Percentiles rank a stretch among this genome's conserved stretches.
Conservation (phyloP, 495 filamentous ascomycete species). For the Evansstolkia leycettana region DNA sequence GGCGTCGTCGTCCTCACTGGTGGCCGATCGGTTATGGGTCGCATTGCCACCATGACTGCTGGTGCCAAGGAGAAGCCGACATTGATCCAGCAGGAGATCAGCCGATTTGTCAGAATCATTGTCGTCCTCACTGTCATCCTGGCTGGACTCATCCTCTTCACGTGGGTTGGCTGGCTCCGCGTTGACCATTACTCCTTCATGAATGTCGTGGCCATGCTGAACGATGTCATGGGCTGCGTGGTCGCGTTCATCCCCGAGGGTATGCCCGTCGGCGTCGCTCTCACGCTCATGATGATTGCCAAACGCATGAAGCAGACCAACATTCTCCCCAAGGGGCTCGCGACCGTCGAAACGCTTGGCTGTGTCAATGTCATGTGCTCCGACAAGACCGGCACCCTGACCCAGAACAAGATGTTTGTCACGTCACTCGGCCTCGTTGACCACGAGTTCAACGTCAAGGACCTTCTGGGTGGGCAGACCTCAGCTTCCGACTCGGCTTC, state of each 20-base stretch:
- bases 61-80: constrained; percentile 52
- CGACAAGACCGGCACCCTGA: constrained; percentile 63
- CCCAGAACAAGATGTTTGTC: constrained; percentile 40
- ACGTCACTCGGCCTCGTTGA: constrained; percentile 28
- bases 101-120: constrained; percentile 54
- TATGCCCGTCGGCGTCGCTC: constrained; percentile 54
- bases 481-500: constrained; percentile 6
- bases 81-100: constrained; percentile 55
- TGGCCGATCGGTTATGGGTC: constrained; percentile 50
- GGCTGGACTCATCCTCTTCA: constrained; percentile 41
- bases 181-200: constrained; percentile 51
- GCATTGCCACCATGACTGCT: constrained; percentile 55
- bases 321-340: constrained; percentile 55
- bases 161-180: constrained; percentile 52
- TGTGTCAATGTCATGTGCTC: constrained; percentile 60
- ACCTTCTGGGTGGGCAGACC: constrained; percentile 6
- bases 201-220: constrained; percentile 52
- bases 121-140: constrained; percentile 41
- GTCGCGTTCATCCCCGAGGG: constrained; percentile 67
- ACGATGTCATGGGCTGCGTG: constrained; percentile 53
- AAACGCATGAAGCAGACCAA: constrained; percentile 52
- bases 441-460: constrained; percentile 14
- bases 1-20: constrained; percentile 54
- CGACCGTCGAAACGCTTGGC: constrained; percentile 62
- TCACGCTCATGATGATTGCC: constrained; percentile 47